Conservation (phyloP, 441 rosid genomes). For the Metrosideros polymorpha region DNA sequence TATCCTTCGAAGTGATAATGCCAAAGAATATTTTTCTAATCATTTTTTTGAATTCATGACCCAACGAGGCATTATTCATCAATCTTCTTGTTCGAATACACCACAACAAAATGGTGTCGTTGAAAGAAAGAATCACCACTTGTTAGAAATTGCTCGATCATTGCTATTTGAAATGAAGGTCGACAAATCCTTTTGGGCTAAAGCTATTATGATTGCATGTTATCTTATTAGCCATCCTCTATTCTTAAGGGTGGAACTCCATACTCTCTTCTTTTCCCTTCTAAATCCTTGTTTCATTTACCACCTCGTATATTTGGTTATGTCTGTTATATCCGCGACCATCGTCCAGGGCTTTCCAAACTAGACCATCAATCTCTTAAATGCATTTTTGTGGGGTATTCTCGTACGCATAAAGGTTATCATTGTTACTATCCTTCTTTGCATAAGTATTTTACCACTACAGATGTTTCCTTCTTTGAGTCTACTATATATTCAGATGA, state of each 20-base stretch:
- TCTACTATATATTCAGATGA: too few species aligned
- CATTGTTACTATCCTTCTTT: background rate
- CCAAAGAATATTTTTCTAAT: background rate
- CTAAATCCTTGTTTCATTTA: background rate
- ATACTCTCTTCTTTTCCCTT: background rate
- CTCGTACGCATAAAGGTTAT: background rate
- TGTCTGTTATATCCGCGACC: background rate
- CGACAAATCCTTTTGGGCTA: background rate
- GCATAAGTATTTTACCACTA: background rate
- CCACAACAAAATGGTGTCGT: too few species aligned
- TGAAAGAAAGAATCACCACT: background rate
- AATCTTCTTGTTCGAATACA: background rate
- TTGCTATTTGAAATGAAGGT: background rate
- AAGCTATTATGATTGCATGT: too few species aligned
- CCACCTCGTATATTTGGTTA: background rate
- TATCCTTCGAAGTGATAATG: constrained; percentile 2
- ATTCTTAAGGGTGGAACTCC: background rate
- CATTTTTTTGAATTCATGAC: background rate
- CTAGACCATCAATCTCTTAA: background rate
- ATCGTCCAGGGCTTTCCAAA: background rate
- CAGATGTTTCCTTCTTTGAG: background rate
- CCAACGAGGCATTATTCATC: background rate
- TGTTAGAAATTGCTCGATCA: background rate
- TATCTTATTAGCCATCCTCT: too few species aligned
- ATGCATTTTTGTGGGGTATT: background rate